Evolutionary conservation across 2,329 filamentous ascomycete species (phyloP).

Genomic region (Trichoderma endophyticum): DNA sequence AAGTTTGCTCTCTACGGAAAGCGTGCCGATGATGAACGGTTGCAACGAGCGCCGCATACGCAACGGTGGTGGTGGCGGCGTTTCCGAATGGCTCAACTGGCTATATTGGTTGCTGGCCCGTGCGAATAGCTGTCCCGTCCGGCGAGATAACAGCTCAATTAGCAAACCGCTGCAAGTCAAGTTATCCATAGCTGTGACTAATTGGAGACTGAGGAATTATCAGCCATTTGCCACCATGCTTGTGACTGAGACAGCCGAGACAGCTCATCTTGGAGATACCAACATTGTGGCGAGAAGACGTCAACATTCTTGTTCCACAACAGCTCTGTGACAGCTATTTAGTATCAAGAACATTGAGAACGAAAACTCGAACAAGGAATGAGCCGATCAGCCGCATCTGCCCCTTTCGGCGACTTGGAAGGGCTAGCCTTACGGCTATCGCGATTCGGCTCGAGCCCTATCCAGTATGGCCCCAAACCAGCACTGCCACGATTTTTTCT

Average conservation of each 20-base stretch:
- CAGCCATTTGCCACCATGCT: background rate
- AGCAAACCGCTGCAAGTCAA: no score
- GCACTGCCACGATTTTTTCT: background rate
- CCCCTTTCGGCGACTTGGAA: background rate
- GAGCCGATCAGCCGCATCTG: constrained; percentile 1
- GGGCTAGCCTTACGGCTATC: constrained; percentile 4
- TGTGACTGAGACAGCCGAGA: background rate
- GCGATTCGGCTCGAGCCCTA: constrained; percentile 5
- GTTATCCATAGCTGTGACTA: background rate
- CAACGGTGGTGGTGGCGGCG: background rate
- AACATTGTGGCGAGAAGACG: background rate
- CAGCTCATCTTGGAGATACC: background rate
- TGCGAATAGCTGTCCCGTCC: background rate
- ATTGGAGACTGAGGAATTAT: background rate
- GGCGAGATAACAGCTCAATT: background rate
- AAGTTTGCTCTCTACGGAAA: background rate
- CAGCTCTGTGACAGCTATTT: background rate
- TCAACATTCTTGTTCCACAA: background rate
- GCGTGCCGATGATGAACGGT: background rate
- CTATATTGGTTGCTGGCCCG: background rate
- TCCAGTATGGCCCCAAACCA: constrained; percentile 2
- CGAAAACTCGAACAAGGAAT: background rate
- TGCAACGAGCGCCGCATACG: background rate
- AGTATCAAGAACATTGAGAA: background rate
- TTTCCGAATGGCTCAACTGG: background rate